Base-by-base conservation (phyloP, 805 yeast species). In the Crinitomyces ghanaensis region DNA sequence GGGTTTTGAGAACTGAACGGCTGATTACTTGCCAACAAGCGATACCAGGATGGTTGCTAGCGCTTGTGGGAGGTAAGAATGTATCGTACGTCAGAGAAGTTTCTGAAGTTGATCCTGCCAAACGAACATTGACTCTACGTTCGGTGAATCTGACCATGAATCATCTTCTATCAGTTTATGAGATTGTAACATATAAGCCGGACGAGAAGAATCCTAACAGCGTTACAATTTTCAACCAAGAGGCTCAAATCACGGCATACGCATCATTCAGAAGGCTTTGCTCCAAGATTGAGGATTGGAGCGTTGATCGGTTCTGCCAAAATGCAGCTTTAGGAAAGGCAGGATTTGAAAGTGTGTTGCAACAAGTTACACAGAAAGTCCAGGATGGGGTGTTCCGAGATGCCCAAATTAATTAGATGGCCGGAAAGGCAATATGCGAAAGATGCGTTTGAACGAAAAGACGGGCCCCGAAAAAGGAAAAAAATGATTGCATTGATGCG, bases 251-350 rank as follows among this genome's bases (percentile, higher is more conserved):
- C 45, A 77, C 85, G 2, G 95, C 97, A 0, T 79, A 76, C 54
- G 82, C 84, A 6, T 63, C 78, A 2, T 68, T 84, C 57, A 58
- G 65, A 35, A 67, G 72, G 38, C 57, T 91, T 4, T 79, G 93
- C 53, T 80, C 74, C 50, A 77, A 80, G 54, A 64, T 88, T 40
- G 98, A 88, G 56, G 93, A 84, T 31, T 88, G 95, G 94, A 72
- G 86, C 0, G 78, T 83, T 4, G 82, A 81, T 49, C 65, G 96
- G 53, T 91, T 88, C 56, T 73, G 76, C 28, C 91, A 82, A 53
- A 88, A 88, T 55, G 95, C 97, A 11, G 59, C 58, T 35, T 71
- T 71, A 45, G 98, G 98, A 19, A 78, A 75, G 45, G 45, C 58
- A 19, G 98, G 95, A 0, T 86, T 88, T 45, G 97, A 91, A 41